A percentile compares a stretch with the other conserved stretches of the same genome.
phyloP scores from a whole-genome alignment of 768 basidiomycete genomes.

The Chiua virens region DNA sequence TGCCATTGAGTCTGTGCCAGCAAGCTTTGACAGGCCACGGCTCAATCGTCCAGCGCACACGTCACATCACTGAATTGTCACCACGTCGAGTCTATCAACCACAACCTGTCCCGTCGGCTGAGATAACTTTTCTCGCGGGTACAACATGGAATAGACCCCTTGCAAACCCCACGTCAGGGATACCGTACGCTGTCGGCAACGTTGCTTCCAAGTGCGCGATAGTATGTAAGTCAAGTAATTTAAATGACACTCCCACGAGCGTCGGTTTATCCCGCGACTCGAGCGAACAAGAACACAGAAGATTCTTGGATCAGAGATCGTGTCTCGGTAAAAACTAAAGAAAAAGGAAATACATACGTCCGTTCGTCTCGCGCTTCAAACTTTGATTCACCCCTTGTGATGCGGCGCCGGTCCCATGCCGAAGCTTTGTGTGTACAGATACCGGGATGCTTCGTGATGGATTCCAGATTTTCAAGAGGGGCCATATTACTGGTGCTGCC shows the following conservation, averaged over 20 bases:
- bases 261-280: constrained; percentile 15
- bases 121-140: background rate
- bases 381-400: constrained; percentile 21
- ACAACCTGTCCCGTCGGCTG: background rate
- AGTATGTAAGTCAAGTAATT: constrained; percentile 5
- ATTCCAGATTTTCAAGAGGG: too few species aligned
- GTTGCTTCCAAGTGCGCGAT: background rate
- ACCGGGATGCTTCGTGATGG: constrained; percentile 10
- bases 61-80: background rate
- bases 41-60: background rate
- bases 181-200: constrained; percentile 16
- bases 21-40: background rate
- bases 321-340: constrained; percentile 9
- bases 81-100: background rate
- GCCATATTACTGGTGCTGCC: too few species aligned
- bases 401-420: background rate
- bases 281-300: constrained; percentile 10
- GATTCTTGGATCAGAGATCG: constrained; percentile 3
- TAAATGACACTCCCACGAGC: background rate
- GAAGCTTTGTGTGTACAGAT: constrained; percentile 7
- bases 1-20: too few species aligned
- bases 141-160: background rate
- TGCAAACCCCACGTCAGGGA: constrained; percentile 1
- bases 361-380: constrained; percentile 10
- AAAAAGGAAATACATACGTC: background rate